Conservation (phyloP, 129 eudicot genomes). For the Rutidosis leptorrhynchoides region DNA sequence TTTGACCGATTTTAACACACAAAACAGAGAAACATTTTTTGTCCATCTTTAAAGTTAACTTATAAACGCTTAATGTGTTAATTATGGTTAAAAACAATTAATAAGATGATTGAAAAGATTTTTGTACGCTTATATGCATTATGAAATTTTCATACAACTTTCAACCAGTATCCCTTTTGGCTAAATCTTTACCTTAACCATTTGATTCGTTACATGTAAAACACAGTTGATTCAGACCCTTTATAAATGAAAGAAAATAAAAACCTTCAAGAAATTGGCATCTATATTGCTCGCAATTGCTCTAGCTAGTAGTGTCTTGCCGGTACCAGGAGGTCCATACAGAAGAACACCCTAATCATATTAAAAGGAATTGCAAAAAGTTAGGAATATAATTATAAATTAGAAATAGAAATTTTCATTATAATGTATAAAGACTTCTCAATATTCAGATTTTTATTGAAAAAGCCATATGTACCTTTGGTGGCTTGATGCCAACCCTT, state of each 20-base stretch:
- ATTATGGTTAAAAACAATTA: no score
- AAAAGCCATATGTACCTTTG: slow-evolving; percentile 56
- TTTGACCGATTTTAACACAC: no score
- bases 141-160: not conserved
- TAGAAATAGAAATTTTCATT: not conserved
- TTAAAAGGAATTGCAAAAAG: not conserved
- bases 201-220: not conserved
- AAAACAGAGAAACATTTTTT: no score
- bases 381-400: not conserved
- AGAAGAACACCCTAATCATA: slow-evolving; percentile 86
- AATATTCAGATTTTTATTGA: not conserved
- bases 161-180: not conserved
- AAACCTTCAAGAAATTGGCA: slow-evolving; percentile 91
- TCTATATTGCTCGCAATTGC: slow-evolving; percentile 99
- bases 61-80: not conserved
- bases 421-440: no score
- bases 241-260: not conserved
- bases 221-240: not conserved
- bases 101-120: no score
- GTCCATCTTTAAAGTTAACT: no score
- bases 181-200: not conserved
- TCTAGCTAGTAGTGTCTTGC: slow-evolving; percentile 88
- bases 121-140: not conserved
- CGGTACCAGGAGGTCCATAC: slow-evolving; percentile 99
- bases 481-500: slow-evolving; percentile 95